phyloP scores from a whole-genome alignment of 495 filamentous ascomycete genomes.

The Daldinia caldariorum region DNA sequence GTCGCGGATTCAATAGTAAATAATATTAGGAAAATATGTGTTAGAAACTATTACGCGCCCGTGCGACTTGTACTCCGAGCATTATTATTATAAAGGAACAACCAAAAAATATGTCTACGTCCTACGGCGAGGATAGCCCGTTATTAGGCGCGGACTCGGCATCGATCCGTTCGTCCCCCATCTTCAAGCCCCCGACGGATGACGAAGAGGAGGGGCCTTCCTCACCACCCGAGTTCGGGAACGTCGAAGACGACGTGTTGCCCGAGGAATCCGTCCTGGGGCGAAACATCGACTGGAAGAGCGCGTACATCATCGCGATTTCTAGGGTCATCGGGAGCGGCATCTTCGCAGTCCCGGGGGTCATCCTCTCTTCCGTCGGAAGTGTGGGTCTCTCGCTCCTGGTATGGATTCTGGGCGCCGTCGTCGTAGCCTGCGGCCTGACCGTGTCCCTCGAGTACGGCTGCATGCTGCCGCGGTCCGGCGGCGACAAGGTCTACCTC shows the following conservation, averaged over 20 bases:
- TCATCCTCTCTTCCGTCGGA: conserved; percentile 72
- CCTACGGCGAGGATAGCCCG: conserved; percentile 28
- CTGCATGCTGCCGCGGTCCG: conserved; percentile 75
- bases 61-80: background rate
- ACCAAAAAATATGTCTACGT: conserved; percentile 25
- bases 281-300: conserved; percentile 71
- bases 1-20: background rate
- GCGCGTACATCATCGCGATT: conserved; percentile 78
- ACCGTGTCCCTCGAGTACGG: conserved; percentile 73
- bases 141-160: conserved; percentile 28
- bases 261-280: conserved; percentile 71
- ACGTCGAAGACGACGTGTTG: conserved; percentile 66
- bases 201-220: conserved; percentile 36
- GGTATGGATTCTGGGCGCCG: conserved; percentile 71
- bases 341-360: conserved; percentile 78
- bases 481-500: conserved; percentile 80
- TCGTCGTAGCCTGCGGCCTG: conserved; percentile 68
- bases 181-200: conserved; percentile 21
- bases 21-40: background rate
- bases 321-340: conserved; percentile 79
- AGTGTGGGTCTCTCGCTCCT: conserved; percentile 72
- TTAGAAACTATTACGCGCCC: conserved; percentile 21
- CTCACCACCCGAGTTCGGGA: conserved; percentile 41
- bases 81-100: background rate
- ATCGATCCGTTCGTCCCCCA: conserved; percentile 29